phyloP scores from a whole-genome alignment of 768 basidiomycete genomes.

The Agaricus sinodeliciosus region DNA sequence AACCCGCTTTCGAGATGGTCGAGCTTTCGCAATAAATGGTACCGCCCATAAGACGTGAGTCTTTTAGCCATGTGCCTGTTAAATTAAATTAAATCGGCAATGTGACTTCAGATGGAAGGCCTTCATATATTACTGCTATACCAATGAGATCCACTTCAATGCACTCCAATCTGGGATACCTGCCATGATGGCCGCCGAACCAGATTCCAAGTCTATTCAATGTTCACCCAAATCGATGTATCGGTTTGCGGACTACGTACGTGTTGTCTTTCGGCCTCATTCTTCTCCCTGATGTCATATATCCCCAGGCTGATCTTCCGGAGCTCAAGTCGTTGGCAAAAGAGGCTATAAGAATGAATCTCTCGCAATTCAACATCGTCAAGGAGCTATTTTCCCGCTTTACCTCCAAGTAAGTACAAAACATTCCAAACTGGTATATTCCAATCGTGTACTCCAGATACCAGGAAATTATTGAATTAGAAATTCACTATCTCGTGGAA shows the following conservation, averaged over 20 bases:
- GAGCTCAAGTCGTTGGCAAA: slow-evolving; percentile 1
- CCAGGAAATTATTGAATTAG: background rate
- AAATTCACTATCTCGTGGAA: background rate
- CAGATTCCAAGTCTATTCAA: background rate
- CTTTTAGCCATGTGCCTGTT: background rate
- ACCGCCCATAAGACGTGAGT: slow-evolving; percentile 5
- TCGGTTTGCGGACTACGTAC: slow-evolving; percentile 20
- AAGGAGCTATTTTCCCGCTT: slow-evolving; percentile 8
- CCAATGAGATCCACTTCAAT: slow-evolving; percentile 8
- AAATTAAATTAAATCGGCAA: background rate
- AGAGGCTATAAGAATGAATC: slow-evolving; percentile 3
- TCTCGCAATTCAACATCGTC: slow-evolving; percentile 7
- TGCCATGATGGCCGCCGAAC: too few species aligned
- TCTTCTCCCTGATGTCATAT: background rate
- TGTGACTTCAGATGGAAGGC: background rate
- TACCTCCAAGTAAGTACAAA: slow-evolving; percentile 3
- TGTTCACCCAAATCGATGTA: slow-evolving; percentile 35
- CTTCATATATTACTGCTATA: slow-evolving; percentile 7
- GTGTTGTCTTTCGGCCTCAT: background rate
- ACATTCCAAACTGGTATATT: background rate
- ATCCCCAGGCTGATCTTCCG: background rate
- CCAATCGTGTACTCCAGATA: slow-evolving; percentile 1
- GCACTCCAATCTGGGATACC: slow-evolving; percentile 2
- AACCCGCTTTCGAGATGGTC: background rate
- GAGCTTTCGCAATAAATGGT: slow-evolving; percentile 2